phyloP scores from a whole-genome alignment of 495 filamentous ascomycete genomes.

The Staphylotrichum tortipilum region DNA sequence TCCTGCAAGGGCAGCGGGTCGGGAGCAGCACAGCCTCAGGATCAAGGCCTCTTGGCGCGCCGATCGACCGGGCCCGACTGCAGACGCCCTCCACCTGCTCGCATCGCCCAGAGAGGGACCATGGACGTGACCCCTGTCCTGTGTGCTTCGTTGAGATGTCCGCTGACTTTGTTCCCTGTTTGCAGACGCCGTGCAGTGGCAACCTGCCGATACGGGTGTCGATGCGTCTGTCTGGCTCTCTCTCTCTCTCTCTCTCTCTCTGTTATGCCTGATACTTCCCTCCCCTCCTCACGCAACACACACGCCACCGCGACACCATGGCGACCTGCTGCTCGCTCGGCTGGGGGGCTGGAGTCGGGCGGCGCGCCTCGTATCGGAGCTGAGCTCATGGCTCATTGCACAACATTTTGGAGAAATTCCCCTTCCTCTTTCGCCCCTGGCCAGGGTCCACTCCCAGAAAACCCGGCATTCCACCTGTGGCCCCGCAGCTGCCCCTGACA shows the following conservation, averaged over 20 bases:
- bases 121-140: too few species aligned
- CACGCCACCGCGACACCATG: not conserved
- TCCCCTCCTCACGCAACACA: not conserved
- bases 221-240: too few species aligned
- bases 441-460: not conserved
- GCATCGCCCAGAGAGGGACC: too few species aligned
- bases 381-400: not conserved
- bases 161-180: not conserved
- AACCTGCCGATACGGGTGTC: not conserved
- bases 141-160: too few species aligned
- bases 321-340: too few species aligned
- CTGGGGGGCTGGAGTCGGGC: too few species aligned
- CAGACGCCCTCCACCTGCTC: too few species aligned
- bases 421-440: not conserved
- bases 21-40: conserved; percentile 7
- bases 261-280: too few species aligned
- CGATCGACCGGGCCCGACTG: not conserved
- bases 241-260: too few species aligned
- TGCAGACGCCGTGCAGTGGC: not conserved
- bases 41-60: not conserved
- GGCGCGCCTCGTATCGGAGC: conserved; percentile 1
- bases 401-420: not conserved
- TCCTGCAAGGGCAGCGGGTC: conserved; percentile 6
- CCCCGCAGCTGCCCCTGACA: conserved; percentile 1
- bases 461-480: not conserved